These are phyloP conservation scores for Rhizopus sp. DNA, from an alignment of 371 early-diverging fungal genomes.

Conservation along the genomic window DNA sequence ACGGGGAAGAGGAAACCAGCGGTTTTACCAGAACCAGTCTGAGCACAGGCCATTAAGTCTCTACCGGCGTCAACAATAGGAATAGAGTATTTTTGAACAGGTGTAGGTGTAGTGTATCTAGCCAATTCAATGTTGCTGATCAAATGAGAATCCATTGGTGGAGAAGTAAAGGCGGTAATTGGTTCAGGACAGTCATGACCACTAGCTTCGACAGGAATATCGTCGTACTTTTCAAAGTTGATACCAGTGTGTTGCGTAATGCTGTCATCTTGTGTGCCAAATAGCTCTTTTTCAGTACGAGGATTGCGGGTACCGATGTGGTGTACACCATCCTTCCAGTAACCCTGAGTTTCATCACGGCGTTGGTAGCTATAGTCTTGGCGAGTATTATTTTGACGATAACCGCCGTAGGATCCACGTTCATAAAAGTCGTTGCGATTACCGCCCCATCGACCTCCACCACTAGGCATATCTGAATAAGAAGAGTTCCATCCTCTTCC, in stretches of 20 bases:
- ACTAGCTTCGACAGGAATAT: constrained; percentile 94
- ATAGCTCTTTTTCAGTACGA: constrained; percentile 78
- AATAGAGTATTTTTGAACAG: constrained; percentile 93
- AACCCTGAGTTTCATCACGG: constrained; percentile 58
- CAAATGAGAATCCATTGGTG: constrained; percentile 85
- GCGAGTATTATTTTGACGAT: constrained; percentile 27
- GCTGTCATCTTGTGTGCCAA: constrained; percentile 67
- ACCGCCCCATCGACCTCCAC: constrained; percentile 11
- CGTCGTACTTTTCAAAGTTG: constrained; percentile 96
- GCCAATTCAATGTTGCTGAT: constrained; percentile 82
- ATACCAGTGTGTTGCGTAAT: constrained; percentile 83
- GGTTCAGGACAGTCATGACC: constrained; percentile 80
- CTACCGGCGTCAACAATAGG: constrained; percentile 81
- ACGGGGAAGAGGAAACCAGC: constrained; percentile 94
- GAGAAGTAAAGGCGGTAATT: constrained; percentile 60
- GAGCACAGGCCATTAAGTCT: constrained; percentile 89
- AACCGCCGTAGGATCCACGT: constrained; percentile 44
- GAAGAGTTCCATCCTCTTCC: constrained; percentile 51
- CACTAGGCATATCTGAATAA: constrained; percentile 47
- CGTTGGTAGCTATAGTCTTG: constrained; percentile 48
- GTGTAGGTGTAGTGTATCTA: constrained; percentile 89
- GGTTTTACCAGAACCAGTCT: constrained; percentile 95
- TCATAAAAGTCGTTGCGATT: constrained; percentile 31
- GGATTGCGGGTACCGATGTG: constrained; percentile 70
- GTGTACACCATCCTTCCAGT: constrained; percentile 75